phyloP scores from a whole-genome alignment of 176 grass and related monocot genomes.

The Leersia perrieri region DNA sequence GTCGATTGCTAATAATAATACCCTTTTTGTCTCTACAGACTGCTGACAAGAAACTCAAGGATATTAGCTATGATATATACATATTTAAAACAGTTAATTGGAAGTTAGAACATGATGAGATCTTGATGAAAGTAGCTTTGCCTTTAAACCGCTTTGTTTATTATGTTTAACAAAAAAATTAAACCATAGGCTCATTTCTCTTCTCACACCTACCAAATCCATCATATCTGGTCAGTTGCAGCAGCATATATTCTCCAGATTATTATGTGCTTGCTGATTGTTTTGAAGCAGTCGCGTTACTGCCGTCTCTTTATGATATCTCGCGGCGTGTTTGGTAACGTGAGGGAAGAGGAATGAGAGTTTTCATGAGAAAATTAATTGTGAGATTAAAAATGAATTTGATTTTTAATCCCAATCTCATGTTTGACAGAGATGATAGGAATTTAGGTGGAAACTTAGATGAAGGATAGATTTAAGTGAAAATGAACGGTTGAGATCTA shows the following conservation, averaged over 20 bases:
- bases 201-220: not conserved
- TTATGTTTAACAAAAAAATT: not conserved
- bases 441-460: too few species aligned
- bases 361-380: too few species aligned
- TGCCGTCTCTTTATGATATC: not conserved
- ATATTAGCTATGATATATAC: not conserved
- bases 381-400: too few species aligned
- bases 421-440: too few species aligned
- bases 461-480: too few species aligned
- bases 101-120: not conserved
- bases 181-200: not conserved
- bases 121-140: not conserved
- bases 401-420: too few species aligned
- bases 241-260: not conserved
- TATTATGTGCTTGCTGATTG: not conserved
- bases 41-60: not conserved
- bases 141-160: not conserved
- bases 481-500: too few species aligned
- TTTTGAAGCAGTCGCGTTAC: not conserved
- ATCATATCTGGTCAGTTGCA: not conserved
- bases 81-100: not conserved
- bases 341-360: too few species aligned
- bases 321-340: too few species aligned
- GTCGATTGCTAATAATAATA: not conserved
- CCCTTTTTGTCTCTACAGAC: not conserved